Base-by-base conservation (phyloP, 148 eudicot species). In the Dysphania ambrosioides region DNA sequence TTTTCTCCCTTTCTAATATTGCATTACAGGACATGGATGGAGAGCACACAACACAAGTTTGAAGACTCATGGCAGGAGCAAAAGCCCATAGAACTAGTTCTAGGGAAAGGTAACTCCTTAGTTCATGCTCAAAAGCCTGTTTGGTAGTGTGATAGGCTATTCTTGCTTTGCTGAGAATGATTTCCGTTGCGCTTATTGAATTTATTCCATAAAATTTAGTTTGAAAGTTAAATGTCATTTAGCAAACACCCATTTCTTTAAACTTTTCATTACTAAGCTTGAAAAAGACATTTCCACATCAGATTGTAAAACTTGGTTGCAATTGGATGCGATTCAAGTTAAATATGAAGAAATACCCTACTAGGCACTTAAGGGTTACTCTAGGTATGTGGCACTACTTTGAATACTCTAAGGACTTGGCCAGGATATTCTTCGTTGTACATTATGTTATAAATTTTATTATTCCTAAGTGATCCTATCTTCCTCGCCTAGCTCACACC, bases 61-160 rank as follows among this genome's bases (percentile, higher is more conserved):
- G 98, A 95, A 81, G 98, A 95, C 68, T 92, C 97, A 32, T 90
- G 98, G 97, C 90, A 76, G 70, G 98, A 95, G 84, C 93, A 90
- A 80, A 91, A 89, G 70, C 96, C 91, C 34, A 62, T 85, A 59
- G 98, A 95, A 84, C 77, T 95, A 77, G 79, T 90, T 70, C 66
- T 92, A 67, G 98, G 98, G 74, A 95, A 95, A 95, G 98, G 96
- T 92, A 83, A 55, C 57, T 15, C n/a, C 34, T 67, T 73, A 21
- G 64, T 63, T 69, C 23, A 16, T 73, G 42, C 71, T 68, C 10
- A 68, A 30, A 68, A 23, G 21, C 24, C 23, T 32, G 16, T 35
- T 76, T 51, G 34, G 15, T 42, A 23, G n/a, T n/a, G n/a, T n/a
- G n/a, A n/a, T n/a, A n/a, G n/a, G n/a, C n/a, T n/a, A n/a, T n/a